Percentiles rank a stretch among this genome's conserved stretches.
Conservation (phyloP, 108 stramenopile species). For the Epithemia pelagica region DNA sequence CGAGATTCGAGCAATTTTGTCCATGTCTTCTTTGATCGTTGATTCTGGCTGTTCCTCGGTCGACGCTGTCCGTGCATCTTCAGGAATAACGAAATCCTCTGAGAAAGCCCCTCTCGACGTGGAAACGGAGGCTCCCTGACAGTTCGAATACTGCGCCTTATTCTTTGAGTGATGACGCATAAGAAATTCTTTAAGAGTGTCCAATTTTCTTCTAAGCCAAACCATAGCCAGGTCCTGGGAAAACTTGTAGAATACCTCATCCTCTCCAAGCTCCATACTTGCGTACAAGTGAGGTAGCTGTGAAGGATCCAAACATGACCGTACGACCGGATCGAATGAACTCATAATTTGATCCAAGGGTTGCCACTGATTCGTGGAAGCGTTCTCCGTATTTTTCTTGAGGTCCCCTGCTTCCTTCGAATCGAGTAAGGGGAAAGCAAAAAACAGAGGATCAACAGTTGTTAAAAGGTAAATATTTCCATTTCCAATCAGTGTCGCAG, state of each 20-base stretch:
- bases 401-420: not conserved
- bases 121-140: not conserved
- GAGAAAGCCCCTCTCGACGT: not conserved
- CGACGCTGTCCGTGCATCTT: not conserved
- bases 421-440: not conserved
- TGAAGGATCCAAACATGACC: not conserved
- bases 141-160: not conserved
- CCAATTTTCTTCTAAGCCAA: not conserved
- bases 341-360: constrained; percentile 4
- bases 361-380: not conserved
- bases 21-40: not conserved
- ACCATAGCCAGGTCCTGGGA: not conserved
- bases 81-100: not conserved
- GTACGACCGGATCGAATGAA: not conserved
- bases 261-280: not conserved
- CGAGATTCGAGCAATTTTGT: not conserved
- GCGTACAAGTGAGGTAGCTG: not conserved
- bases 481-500: not conserved
- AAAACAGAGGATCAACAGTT: constrained; percentile 1
- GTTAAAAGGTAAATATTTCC: not conserved
- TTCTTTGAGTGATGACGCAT: not conserved
- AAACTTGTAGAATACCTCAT: not conserved
- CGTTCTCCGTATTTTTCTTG: not conserved
- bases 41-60: not conserved
- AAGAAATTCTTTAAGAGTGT: not conserved